Conservation (phyloP, 495 filamentous ascomycete genomes). For the Thermothielavioides terrestris region DNA sequence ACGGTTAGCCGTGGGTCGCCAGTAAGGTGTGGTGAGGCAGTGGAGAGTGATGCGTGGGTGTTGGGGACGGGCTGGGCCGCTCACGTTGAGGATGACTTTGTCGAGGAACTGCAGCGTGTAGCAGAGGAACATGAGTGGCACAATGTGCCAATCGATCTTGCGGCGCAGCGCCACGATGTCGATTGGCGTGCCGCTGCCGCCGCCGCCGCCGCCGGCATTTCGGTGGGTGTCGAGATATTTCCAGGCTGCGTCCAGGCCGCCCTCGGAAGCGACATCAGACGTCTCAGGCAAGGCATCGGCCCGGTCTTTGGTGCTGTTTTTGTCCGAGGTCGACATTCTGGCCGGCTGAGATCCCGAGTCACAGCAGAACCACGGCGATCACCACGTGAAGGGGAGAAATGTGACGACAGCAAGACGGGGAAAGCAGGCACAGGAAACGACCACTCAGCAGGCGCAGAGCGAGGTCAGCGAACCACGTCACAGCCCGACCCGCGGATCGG, state of each 20-base stretch:
- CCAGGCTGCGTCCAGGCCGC: conserved; percentile 26
- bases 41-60: neutral
- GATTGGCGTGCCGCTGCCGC: conserved; percentile 6
- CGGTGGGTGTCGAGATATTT: conserved; percentile 27
- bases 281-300: neutral
- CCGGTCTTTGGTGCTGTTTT: conserved; percentile 4
- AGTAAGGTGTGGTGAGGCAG: no score
- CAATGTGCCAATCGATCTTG: conserved; percentile 32
- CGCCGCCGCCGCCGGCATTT: conserved; percentile 9
- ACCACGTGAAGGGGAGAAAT: neutral
- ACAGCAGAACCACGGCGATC: neutral
- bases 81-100: conserved; percentile 52
- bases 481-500: neutral
- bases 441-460: no score
- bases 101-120: conserved; percentile 62
- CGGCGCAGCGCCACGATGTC: conserved; percentile 22
- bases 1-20: conserved; percentile 2
- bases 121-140: conserved; percentile 48
- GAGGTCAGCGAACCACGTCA: no score
- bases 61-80: neutral
- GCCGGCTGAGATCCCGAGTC: neutral
- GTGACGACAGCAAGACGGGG: neutral
- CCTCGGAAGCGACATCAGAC: neutral
- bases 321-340: conserved; percentile 14
- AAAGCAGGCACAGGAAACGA: neutral